Evolutionary conservation across 2,329 filamentous ascomycete genomes (phyloP), one percentile per base, ranked within the genome.

Genomic region (Phyllosticta citrichinensis): DNA sequence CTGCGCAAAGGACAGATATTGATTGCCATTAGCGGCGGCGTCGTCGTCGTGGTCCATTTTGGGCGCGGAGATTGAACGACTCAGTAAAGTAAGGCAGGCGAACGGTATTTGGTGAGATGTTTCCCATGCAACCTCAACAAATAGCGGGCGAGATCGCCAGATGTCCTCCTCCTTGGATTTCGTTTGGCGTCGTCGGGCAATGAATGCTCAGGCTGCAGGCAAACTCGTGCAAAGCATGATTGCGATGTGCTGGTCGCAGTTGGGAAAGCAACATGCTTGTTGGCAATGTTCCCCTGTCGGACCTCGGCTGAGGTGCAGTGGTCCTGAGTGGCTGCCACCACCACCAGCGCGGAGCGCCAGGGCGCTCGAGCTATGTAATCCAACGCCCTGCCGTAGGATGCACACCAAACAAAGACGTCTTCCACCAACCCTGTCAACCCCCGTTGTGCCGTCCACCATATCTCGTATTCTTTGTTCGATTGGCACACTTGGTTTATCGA

Each of bases 1-100:
- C 50, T 76, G 73, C 35, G 70, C 69, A 61, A 78, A 77, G 1
- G 75, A 70, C 2, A 74, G 68, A 30, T 61, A 61, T 27, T 53
- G 58, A 53, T 61, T 61, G 54, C 58, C 58, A 20, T 61, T 56
- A 53, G 56, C 25, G 35, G 58, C 51, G 54, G 24, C 58, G 24
- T 60, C 33, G 24, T 60, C 33, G 33, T 40, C 33, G 14, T 40
- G 9, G 33, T 14, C 33, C 33, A 40, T 40, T 5, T 40, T 40
- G 33, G 11, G 33, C 33, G 33, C 33, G 33, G 33, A 40, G 11
- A 40, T 40, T 40, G 6, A 30, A 30, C 27, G 9, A 40, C 33
- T 40, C 33, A 10, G 33, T 40, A 40, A 14, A 17, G 33, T 40
- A 40, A 40, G 33, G 33, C 14, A 40, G 11, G 33, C 14, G 14